These are phyloP conservation scores for Xylaria sp. DNA, from an alignment of 2,329 filamentous ascomycete species.

Conservation along the genomic window DNA sequence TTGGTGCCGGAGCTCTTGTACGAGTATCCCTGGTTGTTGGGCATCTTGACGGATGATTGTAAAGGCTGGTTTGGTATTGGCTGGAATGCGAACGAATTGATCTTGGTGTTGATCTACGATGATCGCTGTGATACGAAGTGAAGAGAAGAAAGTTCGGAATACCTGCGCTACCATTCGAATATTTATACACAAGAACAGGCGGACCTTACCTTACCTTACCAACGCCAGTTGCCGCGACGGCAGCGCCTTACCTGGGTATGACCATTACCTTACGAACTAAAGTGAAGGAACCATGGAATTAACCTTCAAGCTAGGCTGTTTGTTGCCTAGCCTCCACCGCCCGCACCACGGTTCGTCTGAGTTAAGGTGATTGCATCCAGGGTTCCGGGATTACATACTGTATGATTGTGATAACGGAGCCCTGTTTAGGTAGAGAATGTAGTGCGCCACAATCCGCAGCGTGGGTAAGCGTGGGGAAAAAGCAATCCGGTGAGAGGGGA, in stretches of 20 bases:
- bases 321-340: not conserved
- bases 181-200: not conserved
- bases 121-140: not conserved
- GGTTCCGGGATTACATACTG: too few relatives aligned
- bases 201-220: not conserved
- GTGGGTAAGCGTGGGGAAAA: too few relatives aligned
- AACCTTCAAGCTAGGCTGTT: not conserved
- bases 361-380: not conserved
- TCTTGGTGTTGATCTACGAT: not conserved
- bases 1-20: constrained; percentile 70
- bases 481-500: too few relatives aligned
- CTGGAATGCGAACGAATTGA: not conserved
- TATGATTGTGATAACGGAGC: not conserved
- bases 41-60: constrained; percentile 43
- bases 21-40: constrained; percentile 50
- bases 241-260: too few relatives aligned
- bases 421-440: not conserved
- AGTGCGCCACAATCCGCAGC: not conserved
- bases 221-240: too few relatives aligned
- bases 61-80: not conserved
- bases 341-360: not conserved
- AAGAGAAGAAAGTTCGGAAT: not conserved
- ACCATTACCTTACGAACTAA: too few relatives aligned
- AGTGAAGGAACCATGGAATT: constrained; percentile 9
- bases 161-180: not conserved